Evolutionary conservation across 192 early-diverging fungal species (phyloP), one percentile per base, ranked within the genome.

Genomic region (Backusella australiensis): DNA sequence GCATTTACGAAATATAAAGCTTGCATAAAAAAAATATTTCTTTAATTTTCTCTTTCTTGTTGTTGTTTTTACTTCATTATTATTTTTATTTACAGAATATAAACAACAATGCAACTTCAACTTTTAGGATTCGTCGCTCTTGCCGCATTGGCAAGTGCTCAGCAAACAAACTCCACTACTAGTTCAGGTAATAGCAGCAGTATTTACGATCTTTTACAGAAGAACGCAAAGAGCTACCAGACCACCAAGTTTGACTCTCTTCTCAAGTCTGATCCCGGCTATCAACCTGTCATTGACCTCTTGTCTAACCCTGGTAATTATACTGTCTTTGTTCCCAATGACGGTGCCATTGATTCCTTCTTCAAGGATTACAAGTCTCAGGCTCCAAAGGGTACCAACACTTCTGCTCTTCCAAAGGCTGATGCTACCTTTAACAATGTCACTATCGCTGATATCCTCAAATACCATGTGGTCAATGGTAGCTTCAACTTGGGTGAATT

Each of bases 261-360:
- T 4, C 35, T 69, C 38, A 69, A 69, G 4, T 69, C 68, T 14
- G 68, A 69, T 26, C 19, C 68, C 21, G 38, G 35, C 2, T 69
- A 69, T 23, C 19, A 69, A 9, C 72, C 72, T 63, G 38, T 74
- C 8, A 65, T 74, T 59, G 53, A 74, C 2, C 5, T 65, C 11
- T 56, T 74, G 53, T 39, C 35, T 19, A 41, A 42, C 19, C 72
- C 72, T 12, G 72, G 72, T 17, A 74, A 74, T 15, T 56, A 38
- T 9, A 74, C 72, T n/a, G 52, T 56, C 19, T 74, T 74, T 74
- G 36, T 63, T 15, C 72, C 72, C 3, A 59, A 32, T 19, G 72
- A 74, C n/a, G 21, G 41, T 0, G 56, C 34, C n/a, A 23, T 74
- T 29, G 23, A 29, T 63, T 9, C n/a, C 11, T 35, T 69, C 34